These are phyloP conservation scores for Rhazya stricta DNA, from an alignment of 257 asterid genomes.

Conservation along the genomic window DNA sequence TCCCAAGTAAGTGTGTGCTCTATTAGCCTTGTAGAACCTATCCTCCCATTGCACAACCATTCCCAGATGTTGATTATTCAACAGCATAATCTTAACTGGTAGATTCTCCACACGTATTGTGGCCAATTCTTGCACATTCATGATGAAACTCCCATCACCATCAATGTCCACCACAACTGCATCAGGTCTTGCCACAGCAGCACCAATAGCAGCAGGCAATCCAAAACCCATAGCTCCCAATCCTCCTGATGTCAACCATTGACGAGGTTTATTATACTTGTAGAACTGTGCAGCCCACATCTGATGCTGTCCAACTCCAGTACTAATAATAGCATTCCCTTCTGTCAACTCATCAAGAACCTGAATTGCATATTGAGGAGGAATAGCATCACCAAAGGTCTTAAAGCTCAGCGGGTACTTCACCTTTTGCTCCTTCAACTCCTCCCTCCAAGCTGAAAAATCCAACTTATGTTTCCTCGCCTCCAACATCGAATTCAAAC, in stretches of 20 bases:
- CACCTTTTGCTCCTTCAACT: slow-evolving; percentile 52
- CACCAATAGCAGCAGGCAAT: slow-evolving; percentile 86
- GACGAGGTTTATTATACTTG: slow-evolving; percentile 67
- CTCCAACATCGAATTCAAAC: slow-evolving; percentile 52
- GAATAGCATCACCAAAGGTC: slow-evolving; percentile 61
- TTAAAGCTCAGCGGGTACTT: slow-evolving; percentile 51
- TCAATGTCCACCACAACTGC: slow-evolving; percentile 68
- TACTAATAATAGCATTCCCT: slow-evolving; percentile 65
- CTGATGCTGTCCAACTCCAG: slow-evolving; percentile 90
- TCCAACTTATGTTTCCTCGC: slow-evolving; percentile 27
- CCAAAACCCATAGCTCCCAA: slow-evolving; percentile 88
- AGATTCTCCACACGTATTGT: slow-evolving; percentile 69
- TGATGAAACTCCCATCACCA: slow-evolving; percentile 85
- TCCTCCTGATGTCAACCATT: slow-evolving; percentile 77
- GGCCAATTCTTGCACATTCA: slow-evolving; percentile 83
- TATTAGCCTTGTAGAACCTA: slow-evolving; percentile 69
- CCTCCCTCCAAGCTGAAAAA: slow-evolving; percentile 64
- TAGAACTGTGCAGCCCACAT: slow-evolving; percentile 92
- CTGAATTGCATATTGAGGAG: slow-evolving; percentile 74
- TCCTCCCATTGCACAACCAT: slow-evolving; percentile 96
- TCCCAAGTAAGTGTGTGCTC: slow-evolving; percentile 77
- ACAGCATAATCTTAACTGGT: slow-evolving; percentile 66
- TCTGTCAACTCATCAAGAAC: slow-evolving; percentile 66
- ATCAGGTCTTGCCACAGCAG: slow-evolving; percentile 75
- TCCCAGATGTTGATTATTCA: slow-evolving; percentile 78